phyloP scores from a whole-genome alignment of 192 early-diverging fungal species.

The Rhizophagus clarus region DNA sequence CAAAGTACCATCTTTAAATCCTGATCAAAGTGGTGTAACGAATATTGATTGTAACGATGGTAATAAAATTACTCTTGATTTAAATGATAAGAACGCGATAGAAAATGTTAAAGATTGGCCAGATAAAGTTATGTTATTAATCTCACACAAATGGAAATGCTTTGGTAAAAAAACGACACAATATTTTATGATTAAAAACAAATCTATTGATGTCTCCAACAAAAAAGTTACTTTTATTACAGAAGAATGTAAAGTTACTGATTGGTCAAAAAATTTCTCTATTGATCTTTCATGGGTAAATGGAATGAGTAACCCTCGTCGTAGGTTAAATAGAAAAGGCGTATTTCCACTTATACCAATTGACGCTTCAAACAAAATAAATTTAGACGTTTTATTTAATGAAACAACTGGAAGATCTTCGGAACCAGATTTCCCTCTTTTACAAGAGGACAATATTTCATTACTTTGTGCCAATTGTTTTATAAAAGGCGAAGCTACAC shows the following conservation, averaged over 20 bases:
- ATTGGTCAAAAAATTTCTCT: slow-evolving; percentile 1
- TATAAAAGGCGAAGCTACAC: slow-evolving; percentile 12
- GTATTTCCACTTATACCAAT: too few relatives aligned
- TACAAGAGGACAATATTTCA: neutral
- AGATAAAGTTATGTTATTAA: slow-evolving; percentile 11
- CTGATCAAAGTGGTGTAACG: neutral
- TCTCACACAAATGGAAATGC: slow-evolving; percentile 10
- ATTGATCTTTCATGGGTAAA: slow-evolving; percentile 15
- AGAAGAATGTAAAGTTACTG: neutral
- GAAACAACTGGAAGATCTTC: neutral
- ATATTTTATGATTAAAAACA: slow-evolving; percentile 5
- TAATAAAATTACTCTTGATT: slow-evolving; percentile 11
- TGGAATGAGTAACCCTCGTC: too few relatives aligned
- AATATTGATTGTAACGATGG: neutral
- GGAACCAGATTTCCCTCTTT: neutral
- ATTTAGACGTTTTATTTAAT: slow-evolving; percentile 19
- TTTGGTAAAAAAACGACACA: slow-evolving; percentile 13
- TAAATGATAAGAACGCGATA: neutral
- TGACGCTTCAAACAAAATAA: neutral
- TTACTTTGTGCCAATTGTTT: slow-evolving; percentile 10
- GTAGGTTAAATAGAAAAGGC: neutral
- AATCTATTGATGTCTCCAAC: neutral
- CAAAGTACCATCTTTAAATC: slow-evolving; percentile 19
- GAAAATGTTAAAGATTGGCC: slow-evolving; percentile 1
- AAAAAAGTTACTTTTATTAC: slow-evolving; percentile 2